Evolutionary conservation across 2,329 filamentous ascomycete genomes (phyloP), one percentile per base, ranked within the genome.

Genomic region (Hymenoscyphus albidus): DNA sequence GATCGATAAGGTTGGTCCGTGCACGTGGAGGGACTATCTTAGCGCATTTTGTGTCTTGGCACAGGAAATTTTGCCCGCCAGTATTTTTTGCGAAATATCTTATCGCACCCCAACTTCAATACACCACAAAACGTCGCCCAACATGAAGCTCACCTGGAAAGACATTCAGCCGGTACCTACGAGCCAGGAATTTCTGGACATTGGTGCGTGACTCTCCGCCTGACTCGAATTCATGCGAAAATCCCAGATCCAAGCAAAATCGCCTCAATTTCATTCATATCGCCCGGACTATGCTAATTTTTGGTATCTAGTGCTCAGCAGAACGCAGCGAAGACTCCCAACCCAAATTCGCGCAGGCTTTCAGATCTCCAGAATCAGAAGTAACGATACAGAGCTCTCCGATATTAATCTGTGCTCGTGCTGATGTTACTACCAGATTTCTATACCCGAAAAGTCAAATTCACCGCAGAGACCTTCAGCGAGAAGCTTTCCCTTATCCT

Each of bases 401-500:
- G 48, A 10, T 13, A 27, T 27, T 31, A 18, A 7, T 35, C 35
- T 35, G 35, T 35, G 18, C 22, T 10, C 7, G 22, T 54, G 48
- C 48, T 54, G 22, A 54, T 12, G 12, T 22, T 13, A n/a, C n/a
- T 32, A 42, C 5, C 70, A 88, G 90, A 87, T 59, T 98, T 98
- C 81, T 98, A 98, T 79, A 97, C 94, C 57, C 85, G 95, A 77
- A 98, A 98, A 80, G 93, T 97, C 84, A 98, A 98, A 80, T 99
- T 93, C 80, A 97, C 95, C 5, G 89, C 94, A 76, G 95, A 99
- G 81, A 98, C 94, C 54, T 97, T 97, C 79, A 88, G 88, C 70
- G 95, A 99, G 78, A 98, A 98, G 80, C 88, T 99, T 71, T 87
- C 87, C 71, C 86, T 88, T 66, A 97, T 97, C 74, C 87, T 98